Evolutionary conservation across 2,329 filamentous ascomycete genomes (phyloP).

Genomic region (Hypoxylon sp.): DNA sequence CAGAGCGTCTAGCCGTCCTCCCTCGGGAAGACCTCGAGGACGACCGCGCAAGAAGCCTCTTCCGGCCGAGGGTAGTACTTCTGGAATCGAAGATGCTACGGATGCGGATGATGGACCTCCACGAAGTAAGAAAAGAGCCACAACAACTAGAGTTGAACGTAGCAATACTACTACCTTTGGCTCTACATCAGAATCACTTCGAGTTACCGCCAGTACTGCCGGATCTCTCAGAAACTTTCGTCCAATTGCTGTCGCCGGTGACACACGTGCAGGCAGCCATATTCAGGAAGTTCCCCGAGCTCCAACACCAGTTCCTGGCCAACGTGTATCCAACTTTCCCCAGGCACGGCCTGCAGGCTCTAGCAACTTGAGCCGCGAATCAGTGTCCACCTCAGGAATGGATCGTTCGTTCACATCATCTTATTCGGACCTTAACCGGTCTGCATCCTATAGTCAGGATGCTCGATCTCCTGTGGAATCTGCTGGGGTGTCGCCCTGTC

Average conservation of each 20-base stretch:
- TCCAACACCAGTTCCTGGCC: slow-evolving; percentile 80
- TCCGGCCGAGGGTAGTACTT: slow-evolving; percentile 74
- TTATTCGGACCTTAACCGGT: slow-evolving; percentile 56
- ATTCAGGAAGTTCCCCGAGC: slow-evolving; percentile 81
- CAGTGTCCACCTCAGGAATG: slow-evolving; percentile 68
- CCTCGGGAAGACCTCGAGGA: slow-evolving; percentile 70
- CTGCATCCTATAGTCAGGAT: slow-evolving; percentile 63
- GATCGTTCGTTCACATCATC: slow-evolving; percentile 53
- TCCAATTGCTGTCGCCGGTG: slow-evolving; percentile 72
- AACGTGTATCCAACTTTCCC: slow-evolving; percentile 51
- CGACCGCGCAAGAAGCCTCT: slow-evolving; percentile 68
- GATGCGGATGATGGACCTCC: slow-evolving; percentile 71
- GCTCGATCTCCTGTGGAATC: slow-evolving; percentile 71
- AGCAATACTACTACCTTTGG: slow-evolving; percentile 81
- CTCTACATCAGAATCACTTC: slow-evolving; percentile 81
- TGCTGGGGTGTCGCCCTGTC: slow-evolving; percentile 65
- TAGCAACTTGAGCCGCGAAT: slow-evolving; percentile 73
- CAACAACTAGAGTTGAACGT: slow-evolving; percentile 80
- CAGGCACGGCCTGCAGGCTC: slow-evolving; percentile 56
- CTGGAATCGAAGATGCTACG: slow-evolving; percentile 78
- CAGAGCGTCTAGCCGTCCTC: slow-evolving; percentile 68
- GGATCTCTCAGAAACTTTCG: slow-evolving; percentile 89
- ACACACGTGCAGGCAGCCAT: slow-evolving; percentile 64
- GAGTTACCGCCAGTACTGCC: slow-evolving; percentile 91
- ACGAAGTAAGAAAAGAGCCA: slow-evolving; percentile 80